Evolutionary conservation across 192 early-diverging fungal species (phyloP), one percentile per base, ranked within the genome.

Genomic region (Dispira simplex): DNA sequence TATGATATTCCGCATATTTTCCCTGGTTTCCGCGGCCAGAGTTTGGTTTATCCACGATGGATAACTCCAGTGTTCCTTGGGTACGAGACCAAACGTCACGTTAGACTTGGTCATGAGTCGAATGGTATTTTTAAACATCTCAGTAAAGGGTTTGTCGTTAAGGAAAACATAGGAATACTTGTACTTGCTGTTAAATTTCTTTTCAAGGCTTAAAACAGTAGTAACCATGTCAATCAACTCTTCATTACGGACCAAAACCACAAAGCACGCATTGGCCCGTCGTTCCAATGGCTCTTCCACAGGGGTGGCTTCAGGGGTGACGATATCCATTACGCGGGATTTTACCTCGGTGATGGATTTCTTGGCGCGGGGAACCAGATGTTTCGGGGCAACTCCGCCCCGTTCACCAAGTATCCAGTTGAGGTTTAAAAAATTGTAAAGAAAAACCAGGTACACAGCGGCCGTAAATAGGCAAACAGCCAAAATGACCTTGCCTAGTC

Each of bases 151-250:
- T 55, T 75, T 72, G 45, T 92, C 77, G 75, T 92, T 92, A 32
- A 93, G 71, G 64, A 91, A 87, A 6, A 93, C 77, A 64, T 91
- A 93, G 0, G 90, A 87, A 65, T 93, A 93, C 64, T 81, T 65
- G 73, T 85, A 83, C 13, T 74, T 73, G 53, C 65, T 70, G 68
- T 92, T 92, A 67, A 90, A 89, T 47, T 79, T 77, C 26, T 77
- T 67, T 65, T 92, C 87, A 25, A 92, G 79, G 66, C 84, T 73
- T 11, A 66, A 65, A 69, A 92, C 82, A 2, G 87, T 69, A 52
- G 75, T 75, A 23, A 75, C 69, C 52, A 89, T 72, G 12, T 77
- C 76, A 39, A 82, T 71, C 63, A 88, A 62, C 59, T 91, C 90
- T 27, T 68, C 66, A 68, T 91, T 89, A 62, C 85, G 78, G 1